Evolutionary conservation across 805 yeast genomes (phyloP).

Genomic region (Kuraishia capsulata): DNA sequence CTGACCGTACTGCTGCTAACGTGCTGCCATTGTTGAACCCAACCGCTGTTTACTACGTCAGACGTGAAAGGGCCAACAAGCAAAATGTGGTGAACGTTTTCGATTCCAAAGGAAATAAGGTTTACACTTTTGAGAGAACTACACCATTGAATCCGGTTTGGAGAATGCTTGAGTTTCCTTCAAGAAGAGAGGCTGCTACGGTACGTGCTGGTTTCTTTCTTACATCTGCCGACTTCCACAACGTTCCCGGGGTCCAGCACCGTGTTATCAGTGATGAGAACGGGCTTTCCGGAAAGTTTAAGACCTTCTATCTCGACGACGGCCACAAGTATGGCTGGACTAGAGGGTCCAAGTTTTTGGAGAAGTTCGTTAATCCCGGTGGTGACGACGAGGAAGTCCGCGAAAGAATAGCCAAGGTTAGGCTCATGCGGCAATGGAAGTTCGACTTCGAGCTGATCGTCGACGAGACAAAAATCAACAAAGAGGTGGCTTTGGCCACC

Average conservation of each 20-base stretch:
- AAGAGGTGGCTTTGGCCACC: constrained; percentile 48
- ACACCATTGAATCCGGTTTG: constrained; percentile 40
- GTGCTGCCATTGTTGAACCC: constrained; percentile 28
- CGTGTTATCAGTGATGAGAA: constrained; percentile 29
- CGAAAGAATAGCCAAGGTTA: constrained; percentile 43
- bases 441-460: constrained; percentile 51
- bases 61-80: constrained; percentile 39
- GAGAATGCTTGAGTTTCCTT: constrained; percentile 37
- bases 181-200: constrained; percentile 38
- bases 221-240: constrained; percentile 40
- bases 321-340: constrained; percentile 53
- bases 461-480: constrained; percentile 36
- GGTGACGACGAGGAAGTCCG: constrained; percentile 49
- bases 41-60: constrained; percentile 34
- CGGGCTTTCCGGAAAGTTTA: constrained; percentile 28
- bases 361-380: constrained; percentile 42
- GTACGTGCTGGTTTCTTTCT: constrained; percentile 38
- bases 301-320: constrained; percentile 40
- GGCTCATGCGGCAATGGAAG: constrained; percentile 47
- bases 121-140: constrained; percentile 43
- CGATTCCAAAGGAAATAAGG: constrained; percentile 28
- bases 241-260: constrained; percentile 33
- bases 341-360: constrained; percentile 40
- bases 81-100: constrained; percentile 40
- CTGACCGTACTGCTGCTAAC: constrained; percentile 29